These are phyloP conservation scores for Fusarium piperis DNA, from an alignment of 2,329 filamentous ascomycete genomes.

Conservation along the genomic window DNA sequence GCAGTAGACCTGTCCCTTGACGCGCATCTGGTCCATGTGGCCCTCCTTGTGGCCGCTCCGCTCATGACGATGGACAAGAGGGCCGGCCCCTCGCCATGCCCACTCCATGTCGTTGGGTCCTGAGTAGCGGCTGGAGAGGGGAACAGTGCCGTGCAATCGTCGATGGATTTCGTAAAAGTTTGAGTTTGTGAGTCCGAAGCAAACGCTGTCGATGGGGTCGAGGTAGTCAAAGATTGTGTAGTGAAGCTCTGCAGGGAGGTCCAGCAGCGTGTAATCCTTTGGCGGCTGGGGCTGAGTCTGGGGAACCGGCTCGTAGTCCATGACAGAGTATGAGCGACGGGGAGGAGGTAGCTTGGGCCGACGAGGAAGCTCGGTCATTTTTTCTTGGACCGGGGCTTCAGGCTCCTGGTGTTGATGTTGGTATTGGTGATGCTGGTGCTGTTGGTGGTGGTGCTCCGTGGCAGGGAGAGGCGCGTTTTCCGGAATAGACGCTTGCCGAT, in stretches of 20 bases:
- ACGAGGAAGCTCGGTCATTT: conserved; percentile 39
- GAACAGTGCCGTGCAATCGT: conserved; percentile 64
- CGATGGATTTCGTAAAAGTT: conserved; percentile 68
- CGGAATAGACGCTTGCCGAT: conserved; percentile 47
- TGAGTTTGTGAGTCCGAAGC: conserved; percentile 67
- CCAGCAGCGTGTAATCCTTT: conserved; percentile 56
- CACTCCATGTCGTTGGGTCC: conserved; percentile 72
- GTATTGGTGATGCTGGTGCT: neutral
- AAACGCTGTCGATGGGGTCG: conserved; percentile 72
- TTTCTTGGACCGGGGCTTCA: conserved; percentile 23
- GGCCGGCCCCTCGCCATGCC: conserved; percentile 68
- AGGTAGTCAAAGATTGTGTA: conserved; percentile 69
- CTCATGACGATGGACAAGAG: conserved; percentile 48
- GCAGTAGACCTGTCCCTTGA: conserved; percentile 69
- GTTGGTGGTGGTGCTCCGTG: conserved; percentile 12
- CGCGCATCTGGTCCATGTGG: conserved; percentile 58
- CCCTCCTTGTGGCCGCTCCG: conserved; percentile 21
- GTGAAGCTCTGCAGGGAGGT: conserved; percentile 69
- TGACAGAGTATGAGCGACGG: conserved; percentile 68
- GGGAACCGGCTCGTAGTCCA: conserved; percentile 62
- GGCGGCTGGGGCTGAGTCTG: conserved; percentile 60
- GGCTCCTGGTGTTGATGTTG: conserved; percentile 22
- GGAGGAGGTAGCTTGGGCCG: conserved; percentile 56
- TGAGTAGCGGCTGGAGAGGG: conserved; percentile 64
- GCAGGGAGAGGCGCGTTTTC: conserved; percentile 43